Evolutionary conservation across 2,329 filamentous ascomycete species (phyloP).

Genomic region (Coniochaeta ligniaria): DNA sequence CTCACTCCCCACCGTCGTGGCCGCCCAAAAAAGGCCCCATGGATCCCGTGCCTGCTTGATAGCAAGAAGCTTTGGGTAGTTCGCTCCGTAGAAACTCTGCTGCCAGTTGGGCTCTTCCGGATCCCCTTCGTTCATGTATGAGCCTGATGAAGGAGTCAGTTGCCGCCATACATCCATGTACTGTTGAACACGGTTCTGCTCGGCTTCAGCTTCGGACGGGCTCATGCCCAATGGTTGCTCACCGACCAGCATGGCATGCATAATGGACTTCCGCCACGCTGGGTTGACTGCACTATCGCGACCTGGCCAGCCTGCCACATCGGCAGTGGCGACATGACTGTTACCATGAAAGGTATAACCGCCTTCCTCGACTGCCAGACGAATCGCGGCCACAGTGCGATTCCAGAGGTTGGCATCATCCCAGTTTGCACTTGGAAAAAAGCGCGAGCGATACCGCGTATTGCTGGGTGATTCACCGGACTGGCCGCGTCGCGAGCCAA

Average conservation of each 20-base stretch:
- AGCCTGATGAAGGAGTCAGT: slow-evolving; percentile 10
- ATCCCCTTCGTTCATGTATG: slow-evolving; percentile 13
- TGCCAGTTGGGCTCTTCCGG: slow-evolving; percentile 8
- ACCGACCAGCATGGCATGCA: slow-evolving; percentile 12
- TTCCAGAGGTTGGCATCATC: slow-evolving; percentile 9
- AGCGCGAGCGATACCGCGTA: slow-evolving; percentile 17
- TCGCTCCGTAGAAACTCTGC: slow-evolving; percentile 3
- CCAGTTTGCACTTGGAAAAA: slow-evolving; percentile 17
- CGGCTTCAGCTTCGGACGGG: slow-evolving; percentile 6
- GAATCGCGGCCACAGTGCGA: slow-evolving; percentile 13
- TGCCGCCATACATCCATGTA: slow-evolving; percentile 8
- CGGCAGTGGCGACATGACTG: slow-evolving; percentile 10
- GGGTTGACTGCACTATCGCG: slow-evolving; percentile 16
- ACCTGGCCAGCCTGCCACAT: slow-evolving; percentile 15
- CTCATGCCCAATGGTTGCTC: slow-evolving; percentile 8
- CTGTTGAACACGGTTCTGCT: slow-evolving; percentile 6
- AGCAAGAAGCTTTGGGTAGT: slow-evolving; percentile 4
- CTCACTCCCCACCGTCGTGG: slow-evolving; percentile 9
- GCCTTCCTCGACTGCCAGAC: slow-evolving; percentile 11
- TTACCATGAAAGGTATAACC: slow-evolving; percentile 20
- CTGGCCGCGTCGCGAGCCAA: slow-evolving; percentile 8
- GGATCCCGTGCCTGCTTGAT: slow-evolving; percentile 7
- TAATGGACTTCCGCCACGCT: slow-evolving; percentile 14
- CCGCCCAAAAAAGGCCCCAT: slow-evolving; percentile 11
- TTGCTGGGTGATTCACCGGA: slow-evolving; percentile 11